phyloP scores from a whole-genome alignment of 768 basidiomycete genomes.

The Mycena maculata region DNA sequence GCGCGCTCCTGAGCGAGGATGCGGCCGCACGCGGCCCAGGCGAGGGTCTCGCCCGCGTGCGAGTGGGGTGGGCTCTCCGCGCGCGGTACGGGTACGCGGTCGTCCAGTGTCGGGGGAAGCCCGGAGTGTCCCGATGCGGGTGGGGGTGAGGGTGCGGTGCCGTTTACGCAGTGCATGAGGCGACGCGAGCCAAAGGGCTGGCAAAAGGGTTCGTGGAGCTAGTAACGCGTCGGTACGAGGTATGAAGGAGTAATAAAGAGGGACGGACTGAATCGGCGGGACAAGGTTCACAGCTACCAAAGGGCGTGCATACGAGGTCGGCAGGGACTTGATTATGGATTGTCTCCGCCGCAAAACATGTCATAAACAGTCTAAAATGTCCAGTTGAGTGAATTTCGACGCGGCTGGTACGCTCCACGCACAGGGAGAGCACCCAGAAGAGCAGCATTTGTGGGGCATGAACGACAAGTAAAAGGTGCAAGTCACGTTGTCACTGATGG shows the following conservation, averaged over 20 bases:
- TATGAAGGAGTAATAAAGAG: conserved; percentile 1
- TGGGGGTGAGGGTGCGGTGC: conserved; percentile 33
- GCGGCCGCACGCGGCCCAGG: conserved; percentile 95
- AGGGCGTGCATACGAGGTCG: conserved; percentile 61
- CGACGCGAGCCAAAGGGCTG: conserved; percentile 96
- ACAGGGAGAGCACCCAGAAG: conserved; percentile 26
- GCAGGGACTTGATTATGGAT: conserved; percentile 29
- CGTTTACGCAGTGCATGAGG: conserved; percentile 81
- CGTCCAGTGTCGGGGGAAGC: conserved; percentile 12
- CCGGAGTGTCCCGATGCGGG: too few relatives aligned
- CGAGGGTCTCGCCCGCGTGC: conserved; percentile 70
- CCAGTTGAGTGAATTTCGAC: not conserved
- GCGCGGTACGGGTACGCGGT: conserved; percentile 21
- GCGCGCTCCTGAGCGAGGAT: conserved; percentile 81
- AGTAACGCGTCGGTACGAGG: conserved; percentile 4
- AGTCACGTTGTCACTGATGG: not conserved
- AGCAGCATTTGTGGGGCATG: conserved; percentile 25
- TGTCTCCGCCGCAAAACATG: conserved; percentile 29
- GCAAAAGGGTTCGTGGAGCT: conserved; percentile 92
- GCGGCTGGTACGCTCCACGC: not conserved
- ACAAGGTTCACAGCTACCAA: conserved; percentile 71
- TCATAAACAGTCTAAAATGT: conserved; percentile 30
- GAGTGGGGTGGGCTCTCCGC: conserved; percentile 10
- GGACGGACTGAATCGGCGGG: conserved; percentile 68
- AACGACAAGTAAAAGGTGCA: conserved; percentile 2